Evolutionary conservation across 306 rosid species (phyloP), one percentile per base, ranked within the genome.

Genomic region (Alnus glutinosa): DNA sequence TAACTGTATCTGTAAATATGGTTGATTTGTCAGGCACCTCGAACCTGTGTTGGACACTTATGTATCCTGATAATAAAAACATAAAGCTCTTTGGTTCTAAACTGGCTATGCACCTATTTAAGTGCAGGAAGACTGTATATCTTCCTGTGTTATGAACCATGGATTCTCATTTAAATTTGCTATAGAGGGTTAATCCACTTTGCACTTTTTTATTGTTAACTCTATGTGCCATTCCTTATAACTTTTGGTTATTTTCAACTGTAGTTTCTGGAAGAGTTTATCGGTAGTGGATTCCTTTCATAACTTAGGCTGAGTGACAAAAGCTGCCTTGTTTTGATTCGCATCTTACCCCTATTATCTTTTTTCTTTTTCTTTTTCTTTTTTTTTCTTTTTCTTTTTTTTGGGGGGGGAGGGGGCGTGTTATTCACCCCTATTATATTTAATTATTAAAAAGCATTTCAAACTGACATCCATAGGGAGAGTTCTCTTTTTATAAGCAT

Each of bases 41-140:
- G 19, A 28, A 9, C n/a, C 14, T 59, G 2, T 28, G 66, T 6
- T 63, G 70, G 44, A 63, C 51, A 18, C 44, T 67, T 18, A 42
- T 9, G 72, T 47, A 16, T 58, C 58, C 55, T 81, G 19, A 30
- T 54, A 70, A 54, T 5, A 16, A 49, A 69, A 23, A 1, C 73
- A 71, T 51, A 39, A 39, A 10, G 36, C 7, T 58, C 37, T 34
- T 55, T 42, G 50, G 47, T 61, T 57, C 5, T 55, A 42, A 70
- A 42, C 23, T 78, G 57, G 13, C 69, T 19, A 55, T 55, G 67
- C 75, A 23, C 50, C 72, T 16, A 39, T 39, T 42, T 62, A 42
- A 39, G 72, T 55, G 67, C 55, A 44, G 73, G 46, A 52, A 78
- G 32, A 58, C 39, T 37, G 6, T 34, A n/a, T 16, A 18, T 67